Base-by-base conservation (phyloP, 2,329 filamentous ascomycete genomes). In the Dothideomycetes sp. region DNA sequence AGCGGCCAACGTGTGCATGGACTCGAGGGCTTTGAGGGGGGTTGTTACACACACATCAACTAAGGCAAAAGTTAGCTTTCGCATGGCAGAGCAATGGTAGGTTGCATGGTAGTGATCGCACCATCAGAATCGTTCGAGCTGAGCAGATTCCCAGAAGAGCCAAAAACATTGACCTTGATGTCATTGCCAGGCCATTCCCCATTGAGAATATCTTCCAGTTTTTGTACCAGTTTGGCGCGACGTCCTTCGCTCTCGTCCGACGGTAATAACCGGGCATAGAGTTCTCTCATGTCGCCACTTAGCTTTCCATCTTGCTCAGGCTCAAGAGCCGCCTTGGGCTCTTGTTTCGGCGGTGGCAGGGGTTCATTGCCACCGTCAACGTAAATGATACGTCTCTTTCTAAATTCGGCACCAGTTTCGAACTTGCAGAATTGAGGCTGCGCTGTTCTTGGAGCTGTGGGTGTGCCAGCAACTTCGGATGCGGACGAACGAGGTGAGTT, bases 41-140 rank as follows among this genome's bases (percentile, higher is more conserved):
- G 91, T 96, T 33, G 87, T 93, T 57, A 98, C 94, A 67, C 91
- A 98, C 42, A 98, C 89, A 60, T 98, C 91, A 59, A 98, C 89
- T 94, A 45, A 20, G 10, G 24, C 13, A 24, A 20, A 4, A 22
- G 47, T 64, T 41, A 63, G 57, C 17, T 24, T 12, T 16, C 20
- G 28, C 4, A 23, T 43, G 27, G 20, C 11, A 10, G 17, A 11
- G n/a, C 25, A 15, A 8, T 25, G 18, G 15, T 22, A 15, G 36
- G 27, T 12, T 27, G n/a, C 25, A 24, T 16, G 15, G 32, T 8
- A 4, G 13, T 18, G 16, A 24, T 54, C 79, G 53, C 69, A 94
- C 87, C 85, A 67, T 98, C 91, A 38, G 91, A 98, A 57, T 95
- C 87, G 61, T 86, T 88, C 23, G 89, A 94, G 63, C 87, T 95